Conservation (phyloP, 148 eudicot genomes). For the Chenopodium suecicum region DNA sequence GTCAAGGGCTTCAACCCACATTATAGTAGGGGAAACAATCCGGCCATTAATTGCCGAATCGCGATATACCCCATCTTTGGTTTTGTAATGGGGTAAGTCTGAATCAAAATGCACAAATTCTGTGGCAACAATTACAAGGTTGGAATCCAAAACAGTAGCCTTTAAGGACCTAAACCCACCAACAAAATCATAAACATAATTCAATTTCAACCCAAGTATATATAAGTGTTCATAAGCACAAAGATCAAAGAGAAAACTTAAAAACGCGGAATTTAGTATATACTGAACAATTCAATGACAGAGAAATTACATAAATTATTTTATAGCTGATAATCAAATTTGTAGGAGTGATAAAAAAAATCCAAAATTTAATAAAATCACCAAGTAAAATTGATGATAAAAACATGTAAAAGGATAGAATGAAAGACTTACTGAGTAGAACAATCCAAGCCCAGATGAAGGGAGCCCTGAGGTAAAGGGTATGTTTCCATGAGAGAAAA, state of each 20-base stretch:
- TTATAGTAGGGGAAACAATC: constrained; percentile 80
- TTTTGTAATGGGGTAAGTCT: constrained; percentile 77
- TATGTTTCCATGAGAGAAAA: no score
- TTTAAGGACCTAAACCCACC: constrained; percentile 65
- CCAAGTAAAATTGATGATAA: no score
- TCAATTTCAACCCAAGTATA: not conserved
- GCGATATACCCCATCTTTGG: constrained; percentile 84
- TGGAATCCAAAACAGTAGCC: constrained; percentile 79
- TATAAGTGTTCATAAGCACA: no score
- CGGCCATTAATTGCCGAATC: constrained; percentile 62
- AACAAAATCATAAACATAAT: not conserved
- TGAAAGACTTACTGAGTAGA: constrained; percentile 60
- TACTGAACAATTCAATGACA: no score
- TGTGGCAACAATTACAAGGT: constrained; percentile 47
- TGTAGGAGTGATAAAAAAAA: not conserved
- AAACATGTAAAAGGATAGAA: no score
- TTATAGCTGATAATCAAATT: no score
- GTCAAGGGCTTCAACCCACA: constrained; percentile 95
- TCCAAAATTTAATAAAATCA: not conserved
- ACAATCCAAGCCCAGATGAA: constrained; percentile 71
- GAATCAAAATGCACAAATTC: constrained; percentile 72
- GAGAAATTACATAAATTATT: no score
- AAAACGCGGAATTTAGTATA: no score
- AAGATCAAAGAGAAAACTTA: no score
- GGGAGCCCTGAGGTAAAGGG: constrained; percentile 49